These are phyloP conservation scores for Byssoonygena ceratinophila DNA, from an alignment of 2,329 filamentous ascomycete species.

Conservation along the genomic window DNA sequence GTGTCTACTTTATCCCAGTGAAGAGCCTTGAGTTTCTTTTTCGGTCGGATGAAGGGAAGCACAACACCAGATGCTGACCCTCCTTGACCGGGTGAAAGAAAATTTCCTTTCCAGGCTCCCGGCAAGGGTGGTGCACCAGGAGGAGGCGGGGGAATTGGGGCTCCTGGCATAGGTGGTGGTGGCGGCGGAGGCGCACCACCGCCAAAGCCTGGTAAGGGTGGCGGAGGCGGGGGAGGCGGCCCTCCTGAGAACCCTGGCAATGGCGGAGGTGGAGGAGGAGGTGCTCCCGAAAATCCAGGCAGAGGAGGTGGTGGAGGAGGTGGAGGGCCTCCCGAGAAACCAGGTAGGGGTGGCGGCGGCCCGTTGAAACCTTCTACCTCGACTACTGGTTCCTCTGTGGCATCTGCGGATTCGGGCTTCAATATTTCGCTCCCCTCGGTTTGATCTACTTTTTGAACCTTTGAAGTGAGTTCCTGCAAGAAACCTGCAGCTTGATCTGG, in stretches of 20 bases:
- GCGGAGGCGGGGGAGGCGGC: slow-evolving; percentile 42
- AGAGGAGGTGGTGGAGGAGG: slow-evolving; percentile 41
- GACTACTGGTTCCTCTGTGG: slow-evolving; percentile 9
- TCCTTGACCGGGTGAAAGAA: slow-evolving; percentile 54
- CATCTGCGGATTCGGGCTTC: slow-evolving; percentile 11
- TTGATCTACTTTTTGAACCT: slow-evolving; percentile 61
- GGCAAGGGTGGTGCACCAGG: slow-evolving; percentile 37
- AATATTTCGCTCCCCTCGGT: slow-evolving; percentile 50
- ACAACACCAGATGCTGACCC: slow-evolving; percentile 50
- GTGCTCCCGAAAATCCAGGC: slow-evolving; percentile 36
- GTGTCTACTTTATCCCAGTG: slow-evolving; percentile 99
- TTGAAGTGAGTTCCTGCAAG: slow-evolving; percentile 61
- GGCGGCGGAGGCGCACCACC: slow-evolving; percentile 34
- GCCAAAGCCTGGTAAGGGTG: slow-evolving; percentile 37
- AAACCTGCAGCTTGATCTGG: slow-evolving; percentile 55
- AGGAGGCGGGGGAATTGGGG: slow-evolving; percentile 38
- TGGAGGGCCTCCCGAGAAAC: no score
- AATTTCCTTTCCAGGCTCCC: slow-evolving; percentile 54
- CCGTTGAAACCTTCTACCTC: slow-evolving; percentile 23
- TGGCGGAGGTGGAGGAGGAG: slow-evolving; percentile 29
- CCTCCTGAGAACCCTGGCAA: slow-evolving; percentile 34
- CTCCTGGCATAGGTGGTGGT: slow-evolving; percentile 24
- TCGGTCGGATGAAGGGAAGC: slow-evolving; percentile 73
- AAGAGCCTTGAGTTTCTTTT: slow-evolving; percentile 98
- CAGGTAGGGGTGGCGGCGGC: slow-evolving; percentile 41